Conservation (phyloP, 2,329 filamentous ascomycete genomes). For the Fusarium oxysporum region DNA sequence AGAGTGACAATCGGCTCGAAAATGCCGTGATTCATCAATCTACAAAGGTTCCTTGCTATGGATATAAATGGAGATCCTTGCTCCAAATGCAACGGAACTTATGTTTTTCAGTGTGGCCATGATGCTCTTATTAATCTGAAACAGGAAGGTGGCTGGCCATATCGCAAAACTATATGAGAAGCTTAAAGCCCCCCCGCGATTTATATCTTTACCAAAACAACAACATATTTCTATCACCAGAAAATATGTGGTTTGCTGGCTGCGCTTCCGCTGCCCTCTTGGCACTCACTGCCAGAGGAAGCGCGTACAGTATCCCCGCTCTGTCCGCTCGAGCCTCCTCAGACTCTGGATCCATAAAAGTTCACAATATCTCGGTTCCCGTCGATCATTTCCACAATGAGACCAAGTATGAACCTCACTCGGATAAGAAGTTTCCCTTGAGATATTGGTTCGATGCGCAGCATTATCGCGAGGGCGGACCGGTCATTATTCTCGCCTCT, state of each 20-base stretch:
- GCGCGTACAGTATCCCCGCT: background rate
- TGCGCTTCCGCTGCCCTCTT: conserved; percentile 15
- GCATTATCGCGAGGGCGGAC: conserved; percentile 81
- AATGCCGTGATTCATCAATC: background rate
- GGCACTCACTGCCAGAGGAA: conserved; percentile 1
- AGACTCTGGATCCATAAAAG: conserved; percentile 8
- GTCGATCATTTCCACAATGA: conserved; percentile 90
- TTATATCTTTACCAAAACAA: background rate
- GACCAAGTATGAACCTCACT: conserved; percentile 80
- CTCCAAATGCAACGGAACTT: conserved; percentile 29
- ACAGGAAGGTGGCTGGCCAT: conserved; percentile 16
- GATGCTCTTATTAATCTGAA: conserved; percentile 21
- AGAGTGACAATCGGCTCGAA: background rate
- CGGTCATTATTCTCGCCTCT: conserved; percentile 80
- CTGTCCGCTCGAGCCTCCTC: conserved; percentile 5
- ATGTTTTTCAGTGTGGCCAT: conserved; percentile 9
- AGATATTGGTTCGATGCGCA: conserved; percentile 87
- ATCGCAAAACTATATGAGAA: conserved; percentile 7
- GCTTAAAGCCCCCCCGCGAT: background rate
- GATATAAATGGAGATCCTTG: conserved; percentile 9
- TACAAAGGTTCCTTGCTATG: conserved; percentile 19
- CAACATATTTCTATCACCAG: background rate
- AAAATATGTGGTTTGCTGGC: conserved; percentile 18
- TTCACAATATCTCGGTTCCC: conserved; percentile 57
- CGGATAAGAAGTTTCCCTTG: conserved; percentile 73